Percentiles rank a stretch among this genome's conserved stretches.
Evolutionary conservation across 192 early-diverging fungal genomes (phyloP).

Genomic region (Backusella circina): DNA sequence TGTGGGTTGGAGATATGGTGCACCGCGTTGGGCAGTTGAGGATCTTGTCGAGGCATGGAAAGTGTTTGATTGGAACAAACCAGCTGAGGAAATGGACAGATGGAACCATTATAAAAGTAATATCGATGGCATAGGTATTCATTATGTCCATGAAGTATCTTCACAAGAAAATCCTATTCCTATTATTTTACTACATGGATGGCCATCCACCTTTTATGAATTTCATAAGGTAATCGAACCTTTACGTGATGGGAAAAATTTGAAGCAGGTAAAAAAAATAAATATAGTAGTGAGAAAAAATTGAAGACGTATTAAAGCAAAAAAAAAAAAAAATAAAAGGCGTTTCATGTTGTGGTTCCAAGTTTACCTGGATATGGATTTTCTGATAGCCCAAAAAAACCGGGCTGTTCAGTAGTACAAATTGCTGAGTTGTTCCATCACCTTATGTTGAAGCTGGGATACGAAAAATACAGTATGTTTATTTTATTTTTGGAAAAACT

Average conservation of each 20-base stretch:
- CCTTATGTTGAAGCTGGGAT: slow-evolving; percentile 29
- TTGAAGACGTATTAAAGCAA: no score
- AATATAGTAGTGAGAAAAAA: background rate
- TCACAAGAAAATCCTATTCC: slow-evolving; percentile 27
- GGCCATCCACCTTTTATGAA: slow-evolving; percentile 60
- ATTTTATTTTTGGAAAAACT: no score
- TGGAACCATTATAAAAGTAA: slow-evolving; percentile 25
- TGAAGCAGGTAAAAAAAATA: slow-evolving; percentile 2
- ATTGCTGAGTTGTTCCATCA: slow-evolving; percentile 15
- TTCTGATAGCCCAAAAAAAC: slow-evolving; percentile 30
- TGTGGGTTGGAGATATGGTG: slow-evolving; percentile 27
- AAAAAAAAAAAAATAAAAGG: background rate
- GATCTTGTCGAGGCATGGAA: slow-evolving; percentile 20
- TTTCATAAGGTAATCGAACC: slow-evolving; percentile 51
- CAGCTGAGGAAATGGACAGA: slow-evolving; percentile 14
- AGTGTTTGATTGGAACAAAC: slow-evolving; percentile 21
- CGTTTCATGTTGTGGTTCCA: slow-evolving; percentile 63
- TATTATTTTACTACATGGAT: slow-evolving; percentile 59
- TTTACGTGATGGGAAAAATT: slow-evolving; percentile 27
- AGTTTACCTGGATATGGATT: slow-evolving; percentile 65
- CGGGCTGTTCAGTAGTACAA: slow-evolving; percentile 5
- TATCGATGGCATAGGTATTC: slow-evolving; percentile 13
- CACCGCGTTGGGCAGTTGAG: slow-evolving; percentile 22
- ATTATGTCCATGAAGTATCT: slow-evolving; percentile 26
- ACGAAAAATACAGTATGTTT: slow-evolving; percentile 7